Percentiles rank a stretch among this genome's conserved stretches.
Evolutionary conservation across 371 early-diverging fungal genomes (phyloP).

Genomic region (Mortierella sp.): DNA sequence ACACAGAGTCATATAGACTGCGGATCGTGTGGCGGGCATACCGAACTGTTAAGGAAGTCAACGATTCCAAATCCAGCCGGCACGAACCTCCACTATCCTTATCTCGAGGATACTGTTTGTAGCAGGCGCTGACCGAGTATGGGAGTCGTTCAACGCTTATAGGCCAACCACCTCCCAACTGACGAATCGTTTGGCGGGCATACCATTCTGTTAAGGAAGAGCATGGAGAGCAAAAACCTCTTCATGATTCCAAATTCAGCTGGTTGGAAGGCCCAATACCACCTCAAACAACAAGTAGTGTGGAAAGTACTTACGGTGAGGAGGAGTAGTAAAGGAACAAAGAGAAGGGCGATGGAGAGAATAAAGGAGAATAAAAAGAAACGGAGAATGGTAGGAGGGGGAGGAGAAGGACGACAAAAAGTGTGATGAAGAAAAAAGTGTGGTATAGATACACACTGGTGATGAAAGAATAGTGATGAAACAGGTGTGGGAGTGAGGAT

Average conservation of each 20-base stretch:
- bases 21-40: conserved; percentile 32
- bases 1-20: conserved; percentile 17
- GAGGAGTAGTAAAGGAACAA: not conserved
- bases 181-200: conserved; percentile 27
- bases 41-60: conserved; percentile 23
- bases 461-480: no score
- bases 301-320: conserved; percentile 14
- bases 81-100: conserved; percentile 28
- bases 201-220: conserved; percentile 30
- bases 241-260: conserved; percentile 27
- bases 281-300: conserved; percentile 11
- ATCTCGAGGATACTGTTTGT: conserved; percentile 23
- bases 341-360: conserved; percentile 8
- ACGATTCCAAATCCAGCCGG: conserved; percentile 22
- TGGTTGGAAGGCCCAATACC: conserved; percentile 32
- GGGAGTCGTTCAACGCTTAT: conserved; percentile 24
- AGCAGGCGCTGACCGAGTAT: conserved; percentile 29
- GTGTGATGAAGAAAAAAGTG: no score
- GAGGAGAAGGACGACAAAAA: no score
- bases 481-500: no score
- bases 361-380: no score
- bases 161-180: conserved; percentile 32
- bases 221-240: conserved; percentile 16
- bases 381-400: no score
- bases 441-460: no score